Base-by-base conservation (phyloP, 2,329 filamentous ascomycete genomes). In the Talaromyces marneffei region DNA sequence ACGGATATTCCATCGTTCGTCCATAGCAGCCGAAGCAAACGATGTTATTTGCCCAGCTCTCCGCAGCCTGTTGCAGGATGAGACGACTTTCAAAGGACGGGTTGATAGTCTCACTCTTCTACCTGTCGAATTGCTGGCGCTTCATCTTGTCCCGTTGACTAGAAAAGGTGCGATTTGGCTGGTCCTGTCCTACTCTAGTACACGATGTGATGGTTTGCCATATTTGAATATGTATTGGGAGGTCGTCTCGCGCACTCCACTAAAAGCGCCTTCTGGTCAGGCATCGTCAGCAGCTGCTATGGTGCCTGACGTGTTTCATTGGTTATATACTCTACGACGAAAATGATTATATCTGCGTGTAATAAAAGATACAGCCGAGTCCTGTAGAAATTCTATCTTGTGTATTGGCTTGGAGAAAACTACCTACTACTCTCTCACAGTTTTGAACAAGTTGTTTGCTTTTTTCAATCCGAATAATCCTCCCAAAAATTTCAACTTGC, bases 221-320 rank as follows among this genome's bases (percentile, higher is more conserved):
- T 57, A 64, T 44, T 50, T 74, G 5, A 55, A 54, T 1, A 55
- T 40, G 16, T 68, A 72, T 56, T 75, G 73, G 73, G 64, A 55
- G 0, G 6, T 73, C 1, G 63, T 69, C 6, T 70, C 69, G 7
- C 72, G 70, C 6, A 71, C 64, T 6, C 63, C 71, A 3, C 29
- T 75, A 25, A 70, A 70, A 59, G 73, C 73, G 9, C 72, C 72
- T 12, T 16, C 71, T 7, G 73, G 72, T 2, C 52, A 65, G 33
- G 64, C 57, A 8, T 33, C 67, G 1, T 70, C 68, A n/a, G 64
- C 70, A 0, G 65, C 67, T 39, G 69, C 70, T 4, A 53, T 72
- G 62, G 66, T 69, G 4, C 72, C 73, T 0, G 68, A 73, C 12
- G 66, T 74, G 5, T 75, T 70, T 58, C 73, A 75, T 61, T 75